Percentiles rank a stretch among this genome's conserved stretches.
Conservation (phyloP, 1,139 yeast genomes). For the Pichia norvegensis region DNA sequence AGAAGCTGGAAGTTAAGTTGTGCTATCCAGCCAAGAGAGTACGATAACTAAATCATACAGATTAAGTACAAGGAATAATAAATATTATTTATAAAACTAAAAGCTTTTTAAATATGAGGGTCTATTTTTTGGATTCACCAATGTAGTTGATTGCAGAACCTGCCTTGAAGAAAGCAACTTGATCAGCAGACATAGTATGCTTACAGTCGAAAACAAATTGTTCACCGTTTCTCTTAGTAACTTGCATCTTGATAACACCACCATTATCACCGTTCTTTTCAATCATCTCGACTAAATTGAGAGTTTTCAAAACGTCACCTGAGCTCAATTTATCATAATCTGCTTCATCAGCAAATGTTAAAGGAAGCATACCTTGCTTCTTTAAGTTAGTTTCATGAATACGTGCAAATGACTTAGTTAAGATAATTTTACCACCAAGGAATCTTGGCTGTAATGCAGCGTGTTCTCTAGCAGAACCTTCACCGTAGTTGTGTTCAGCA, state of each 20-base stretch:
- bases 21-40: constrained; percentile 33
- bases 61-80: constrained; percentile 5
- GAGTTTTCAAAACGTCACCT: constrained; percentile 73
- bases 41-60: constrained; percentile 6
- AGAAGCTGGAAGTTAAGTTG: constrained; percentile 69
- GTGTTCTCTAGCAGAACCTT: constrained; percentile 98
- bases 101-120: neutral
- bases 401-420: constrained; percentile 95
- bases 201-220: constrained; percentile 63
- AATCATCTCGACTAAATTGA: constrained; percentile 71
- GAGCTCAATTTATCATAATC: constrained; percentile 78
- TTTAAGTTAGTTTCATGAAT: constrained; percentile 87
- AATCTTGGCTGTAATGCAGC: constrained; percentile 95
- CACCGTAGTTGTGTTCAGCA: constrained; percentile 97
- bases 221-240: constrained; percentile 71
- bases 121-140: constrained; percentile 50
- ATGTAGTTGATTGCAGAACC: constrained; percentile 95
- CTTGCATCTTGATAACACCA: constrained; percentile 61
- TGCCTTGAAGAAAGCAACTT: constrained; percentile 90
- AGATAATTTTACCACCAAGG: constrained; percentile 80
- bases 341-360: constrained; percentile 79
- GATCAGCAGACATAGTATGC: constrained; percentile 96
- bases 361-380: constrained; percentile 94
- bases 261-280: constrained; percentile 82
- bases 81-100: neutral